phyloP scores from a whole-genome alignment of 2,329 filamentous ascomycete species.

The Didymella glomerata region DNA sequence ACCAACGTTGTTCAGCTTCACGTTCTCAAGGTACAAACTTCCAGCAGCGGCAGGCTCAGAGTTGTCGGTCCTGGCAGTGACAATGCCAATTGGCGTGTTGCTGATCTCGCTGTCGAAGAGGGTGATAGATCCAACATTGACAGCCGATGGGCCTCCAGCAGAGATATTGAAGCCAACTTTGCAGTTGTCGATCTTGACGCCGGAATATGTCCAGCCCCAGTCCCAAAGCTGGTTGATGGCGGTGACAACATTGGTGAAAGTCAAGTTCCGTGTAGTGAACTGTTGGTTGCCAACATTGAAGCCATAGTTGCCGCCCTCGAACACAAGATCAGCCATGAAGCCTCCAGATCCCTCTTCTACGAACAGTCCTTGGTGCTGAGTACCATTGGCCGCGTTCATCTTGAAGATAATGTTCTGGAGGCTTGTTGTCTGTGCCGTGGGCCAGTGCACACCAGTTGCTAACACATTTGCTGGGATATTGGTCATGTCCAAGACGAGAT shows the following conservation, averaged over 20 bases:
- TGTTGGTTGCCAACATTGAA: conserved; percentile 58
- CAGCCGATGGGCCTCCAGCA: conserved; percentile 42
- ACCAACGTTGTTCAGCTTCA: conserved; percentile 63
- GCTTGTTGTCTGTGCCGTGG: conserved; percentile 56
- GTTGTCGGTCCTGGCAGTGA: conserved; percentile 56
- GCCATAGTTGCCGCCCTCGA: conserved; percentile 55
- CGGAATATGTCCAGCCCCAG: conserved; percentile 67
- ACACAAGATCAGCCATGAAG: conserved; percentile 57
- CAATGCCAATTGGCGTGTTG: conserved; percentile 60
- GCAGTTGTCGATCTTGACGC: conserved; percentile 62
- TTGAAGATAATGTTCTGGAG: conserved; percentile 57
- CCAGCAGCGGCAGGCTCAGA: conserved; percentile 57
- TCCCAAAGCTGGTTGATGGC: conserved; percentile 67
- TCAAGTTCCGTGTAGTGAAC: conserved; percentile 66
- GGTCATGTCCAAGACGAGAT: conserved; percentile 70
- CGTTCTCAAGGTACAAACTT: conserved; percentile 65
- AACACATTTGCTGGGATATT: conserved; percentile 56
- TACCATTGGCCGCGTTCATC: conserved; percentile 55
- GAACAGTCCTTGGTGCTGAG: conserved; percentile 58
- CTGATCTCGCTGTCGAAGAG: conserved; percentile 65
- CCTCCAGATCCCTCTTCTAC: conserved; percentile 56
- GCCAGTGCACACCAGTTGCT: conserved; percentile 58
- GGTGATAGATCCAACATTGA: conserved; percentile 63
- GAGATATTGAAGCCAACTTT: conserved; percentile 61
- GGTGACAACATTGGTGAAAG: conserved; percentile 61